Base-by-base conservation (phyloP, 306 rosid genomes). In the Abrus pulchellus region DNA sequence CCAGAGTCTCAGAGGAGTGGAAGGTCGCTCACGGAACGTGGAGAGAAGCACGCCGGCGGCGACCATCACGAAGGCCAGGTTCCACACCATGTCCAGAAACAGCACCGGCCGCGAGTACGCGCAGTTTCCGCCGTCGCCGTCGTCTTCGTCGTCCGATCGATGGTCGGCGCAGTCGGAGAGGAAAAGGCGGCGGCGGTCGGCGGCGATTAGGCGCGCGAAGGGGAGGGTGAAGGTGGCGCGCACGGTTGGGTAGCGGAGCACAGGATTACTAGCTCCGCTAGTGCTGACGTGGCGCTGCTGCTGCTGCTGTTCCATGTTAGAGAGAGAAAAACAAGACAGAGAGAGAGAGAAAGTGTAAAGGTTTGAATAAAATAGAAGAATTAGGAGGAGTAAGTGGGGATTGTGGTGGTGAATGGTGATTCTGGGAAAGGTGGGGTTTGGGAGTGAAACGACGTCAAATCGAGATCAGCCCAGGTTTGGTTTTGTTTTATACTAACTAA, bases 1-100 rank as follows among this genome's bases (percentile, higher is more conserved):
- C 97, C 97, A 93, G 5, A 87, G 63, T 77, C 97, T 83, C 68
- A 93, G 80, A 71, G 96, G 97, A 27, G 94, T 89, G 7, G 91
- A 81, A 0, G 97, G 97, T 3, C 82, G 86, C 81, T 93, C 97
- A 3, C 9, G 44, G 57, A 91, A 72, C 1, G 94, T 87, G 32
- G 91, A 88, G 1, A 90, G 72, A 34, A 93, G 92, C 1, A 93
- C 97, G 50, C 78, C 84, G 64, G 88, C 75, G 68, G 96, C 83
- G 41, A 88, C 92, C 11, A 83, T 69, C 2, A 91, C 92, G 80
- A 93, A 93, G 14, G 94, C 87, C 28, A 93, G 76, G 85, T 90
- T 90, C 95, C 97, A 92, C 1, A 88, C 88, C 43, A 90, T 79
- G 85, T 93, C 97, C 13, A 91, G 83, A 30, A 93, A 85, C 63